Percentiles rank a stretch among this genome's conserved stretches.
Evolutionary conservation across 2,329 filamentous ascomycete genomes (phyloP).

Genomic region (Exophiala xenobiotica): DNA sequence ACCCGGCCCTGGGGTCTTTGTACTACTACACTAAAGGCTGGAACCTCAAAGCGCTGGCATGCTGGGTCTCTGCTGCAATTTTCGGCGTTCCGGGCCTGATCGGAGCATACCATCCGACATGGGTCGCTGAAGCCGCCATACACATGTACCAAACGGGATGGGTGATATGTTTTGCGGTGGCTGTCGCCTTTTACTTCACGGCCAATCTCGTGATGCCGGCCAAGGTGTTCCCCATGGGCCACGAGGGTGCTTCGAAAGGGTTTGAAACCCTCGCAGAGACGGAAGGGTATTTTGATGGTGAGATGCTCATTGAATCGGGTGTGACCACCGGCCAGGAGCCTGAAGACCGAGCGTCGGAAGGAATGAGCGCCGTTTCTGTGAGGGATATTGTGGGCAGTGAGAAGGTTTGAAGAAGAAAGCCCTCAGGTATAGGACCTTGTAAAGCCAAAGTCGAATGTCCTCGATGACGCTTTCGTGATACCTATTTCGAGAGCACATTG

Average conservation of each 20-base stretch:
- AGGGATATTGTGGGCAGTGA: not conserved
- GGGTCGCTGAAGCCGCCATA: not conserved
- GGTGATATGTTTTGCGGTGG: not conserved
- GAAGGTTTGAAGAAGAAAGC: not conserved
- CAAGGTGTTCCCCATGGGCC: not conserved
- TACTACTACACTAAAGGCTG: slow-evolving; percentile 36
- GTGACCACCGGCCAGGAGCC: not conserved
- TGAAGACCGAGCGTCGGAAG: not conserved
- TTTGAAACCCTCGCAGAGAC: not conserved
- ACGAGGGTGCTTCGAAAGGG: not conserved
- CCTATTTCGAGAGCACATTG: too few relatives aligned
- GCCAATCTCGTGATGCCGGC: not conserved
- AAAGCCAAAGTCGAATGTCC: too few relatives aligned
- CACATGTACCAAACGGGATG: slow-evolving; percentile 2
- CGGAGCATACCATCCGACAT: not conserved
- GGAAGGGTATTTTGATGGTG: not conserved
- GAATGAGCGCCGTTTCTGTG: not conserved
- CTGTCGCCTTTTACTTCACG: not conserved
- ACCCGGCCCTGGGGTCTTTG: slow-evolving; percentile 19
- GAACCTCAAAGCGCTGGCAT: not conserved
- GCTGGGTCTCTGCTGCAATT: not conserved
- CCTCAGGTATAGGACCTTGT: too few relatives aligned
- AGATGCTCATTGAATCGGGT: not conserved
- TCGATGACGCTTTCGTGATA: too few relatives aligned
- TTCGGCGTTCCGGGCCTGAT: not conserved